Conservation (phyloP, 306 rosid species). For the Acacia melanoxylon region DNA sequence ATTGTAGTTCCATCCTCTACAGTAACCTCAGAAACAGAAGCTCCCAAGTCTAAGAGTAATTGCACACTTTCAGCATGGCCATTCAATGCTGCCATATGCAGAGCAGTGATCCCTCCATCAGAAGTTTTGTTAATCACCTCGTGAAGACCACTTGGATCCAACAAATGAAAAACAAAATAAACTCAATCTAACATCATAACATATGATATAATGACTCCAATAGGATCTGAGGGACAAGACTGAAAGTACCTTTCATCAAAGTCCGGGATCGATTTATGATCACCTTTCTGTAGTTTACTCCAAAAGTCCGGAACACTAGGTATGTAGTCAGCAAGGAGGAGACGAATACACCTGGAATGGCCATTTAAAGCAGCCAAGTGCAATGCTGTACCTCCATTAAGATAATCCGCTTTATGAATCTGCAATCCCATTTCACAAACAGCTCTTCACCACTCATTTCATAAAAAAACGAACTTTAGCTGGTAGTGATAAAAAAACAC, state of each 20-base stretch:
- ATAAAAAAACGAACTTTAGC: background rate
- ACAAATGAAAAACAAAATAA: conserved; percentile 32
- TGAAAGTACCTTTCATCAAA: conserved; percentile 66
- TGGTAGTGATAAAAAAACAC: background rate
- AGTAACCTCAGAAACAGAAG: conserved; percentile 77
- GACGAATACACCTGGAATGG: conserved; percentile 84
- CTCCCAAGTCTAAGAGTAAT: conserved; percentile 89
- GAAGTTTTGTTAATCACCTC: conserved; percentile 72
- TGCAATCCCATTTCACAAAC: conserved; percentile 41
- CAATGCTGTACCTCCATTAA: conserved; percentile 94
- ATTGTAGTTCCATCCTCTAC: conserved; percentile 88
- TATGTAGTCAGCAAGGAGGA: conserved; percentile 78
- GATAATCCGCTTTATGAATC: conserved; percentile 89
- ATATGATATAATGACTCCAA: conserved; percentile 22
- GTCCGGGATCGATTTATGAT: conserved; percentile 50
- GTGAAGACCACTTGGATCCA: conserved; percentile 54
- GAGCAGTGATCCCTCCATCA: conserved; percentile 96
- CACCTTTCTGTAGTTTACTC: conserved; percentile 44
- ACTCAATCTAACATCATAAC: conserved; percentile 23
- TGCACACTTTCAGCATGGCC: conserved; percentile 86
- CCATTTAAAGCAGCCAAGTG: conserved; percentile 96
- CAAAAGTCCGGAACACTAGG: conserved; percentile 76
- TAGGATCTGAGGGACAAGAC: conserved; percentile 14
- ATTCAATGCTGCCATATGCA: conserved; percentile 96
- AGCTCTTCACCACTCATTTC: conserved; percentile 19